Base-by-base conservation (phyloP, 371 early-diverging fungal species). In the Chytridium lagenaria region DNA sequence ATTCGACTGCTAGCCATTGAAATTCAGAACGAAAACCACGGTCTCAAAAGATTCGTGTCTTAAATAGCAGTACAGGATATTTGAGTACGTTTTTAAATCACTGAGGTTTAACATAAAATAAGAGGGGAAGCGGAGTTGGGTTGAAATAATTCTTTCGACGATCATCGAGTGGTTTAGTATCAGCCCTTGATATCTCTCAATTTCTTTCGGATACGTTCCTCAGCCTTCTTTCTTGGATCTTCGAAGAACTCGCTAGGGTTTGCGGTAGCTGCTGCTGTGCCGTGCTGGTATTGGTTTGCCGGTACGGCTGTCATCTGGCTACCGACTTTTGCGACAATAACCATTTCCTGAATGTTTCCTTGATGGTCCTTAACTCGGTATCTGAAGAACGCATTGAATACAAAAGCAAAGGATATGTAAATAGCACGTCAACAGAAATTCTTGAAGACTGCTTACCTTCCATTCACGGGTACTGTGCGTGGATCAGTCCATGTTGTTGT, bases 401-500 rank as follows among this genome's bases (percentile, higher is more conserved):
- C 19, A 52, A 22, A 23, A n/a, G 5, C 19, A 30, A 31, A 3
- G 23, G 57, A 23, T 33, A 28, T 33, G 2, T 30, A 33, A 2
- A n/a, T n/a, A 70, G 50, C 22, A 22, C 7, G 22, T 23, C 12
- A 33, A 19, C 16, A 19, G 38, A 70, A 57, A 19, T 28, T 31
- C 5, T 44, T 19, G 38, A 64, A 65, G n/a, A 23, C 37, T 7
- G 12, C 59, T 10, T 38, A 75, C 71, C 71, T 70, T 0, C 64
- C 51, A 28, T 68, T 63, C 28, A 71, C 23, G 22, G 71, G 31
- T 10, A 77, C 44, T 22, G 73, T 69, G 12, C 77, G 28, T 23
- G 77, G 77, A 44, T 77, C 77, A 7, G 70, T 70, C 77, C 77
- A 77, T n/a, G 77, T 77, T 23, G 77, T 77, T n/a, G 70, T 77